Evolutionary conservation across 371 early-diverging fungal species (phyloP), one percentile per base, ranked within the genome.

Genomic region (Mortierella sp.): DNA sequence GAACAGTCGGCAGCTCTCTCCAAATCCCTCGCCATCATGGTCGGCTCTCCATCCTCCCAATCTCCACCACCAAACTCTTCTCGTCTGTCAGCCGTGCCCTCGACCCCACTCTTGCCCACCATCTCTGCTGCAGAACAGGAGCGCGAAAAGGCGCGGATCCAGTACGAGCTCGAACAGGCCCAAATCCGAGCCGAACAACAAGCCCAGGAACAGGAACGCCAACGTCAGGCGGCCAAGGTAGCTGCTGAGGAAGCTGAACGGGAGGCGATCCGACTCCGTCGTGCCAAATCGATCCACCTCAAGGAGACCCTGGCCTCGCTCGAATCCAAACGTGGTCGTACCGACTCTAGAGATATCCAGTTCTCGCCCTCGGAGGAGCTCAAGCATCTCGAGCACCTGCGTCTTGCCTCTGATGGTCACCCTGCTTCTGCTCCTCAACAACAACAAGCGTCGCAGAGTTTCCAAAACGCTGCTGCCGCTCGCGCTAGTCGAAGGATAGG

Each of bases 251-350:
- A 82, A 31, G 86, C 81, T 6, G 81, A 78, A 46, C 71, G 72
- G 26, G 86, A 81, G 55, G 86, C 86, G 2, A 71, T 78, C 57
- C 79, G 77, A 34, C 77, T 74, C 46, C 64, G 69, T 48, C 78
- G 79, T 9, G 69, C 54, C n/a, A 86, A 86, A 64, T 82, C 82
- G 21, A 34, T 81, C 3, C 81, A 86, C 50, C 70, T 86, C 43
- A 86, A 86, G 67, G 86, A 86, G 46, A 74, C 86, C 0, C 50
- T 86, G n/a, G 86, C 86, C 4, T 86, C 86, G 4, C 73, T 86
- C 16, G 86, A 86, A 59, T 75, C 86, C 11, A 86, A 77, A 51
- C 78, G 79, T 3, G 67, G 72, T 11, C 80, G 84, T 6, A 43
- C 76, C 2, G 82, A 81, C 43, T 79, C 75, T 48, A 64, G 79